A percentile compares a stretch with the other conserved stretches of the same genome.
phyloP scores from a whole-genome alignment of 2,329 filamentous ascomycete genomes.

The Penicillium janthinellum region DNA sequence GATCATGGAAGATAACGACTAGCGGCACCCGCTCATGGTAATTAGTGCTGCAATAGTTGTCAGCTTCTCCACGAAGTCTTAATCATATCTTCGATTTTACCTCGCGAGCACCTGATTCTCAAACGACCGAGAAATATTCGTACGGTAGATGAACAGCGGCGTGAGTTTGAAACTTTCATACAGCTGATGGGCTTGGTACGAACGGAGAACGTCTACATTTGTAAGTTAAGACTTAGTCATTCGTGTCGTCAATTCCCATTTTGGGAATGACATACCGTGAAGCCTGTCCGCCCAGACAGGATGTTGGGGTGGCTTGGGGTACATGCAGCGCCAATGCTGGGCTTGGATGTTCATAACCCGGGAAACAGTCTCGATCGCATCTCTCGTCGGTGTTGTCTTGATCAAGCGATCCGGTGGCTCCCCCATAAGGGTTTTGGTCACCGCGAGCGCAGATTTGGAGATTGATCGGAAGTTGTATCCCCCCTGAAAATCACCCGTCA shows the following conservation, averaged over 20 bases:
- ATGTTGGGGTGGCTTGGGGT: conserved; percentile 57
- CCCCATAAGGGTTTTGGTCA: conserved; percentile 91
- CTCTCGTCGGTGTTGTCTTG: conserved; percentile 50
- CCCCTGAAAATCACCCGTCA: conserved; percentile 50
- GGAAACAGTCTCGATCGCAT: conserved; percentile 59
- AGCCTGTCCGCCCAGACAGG: conserved; percentile 56
- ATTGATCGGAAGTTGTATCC: conserved; percentile 95
- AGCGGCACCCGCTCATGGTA: conserved; percentile 68
- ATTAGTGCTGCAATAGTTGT: conserved; percentile 53
- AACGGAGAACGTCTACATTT: conserved; percentile 68
- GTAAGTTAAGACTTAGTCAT: conserved; percentile 7
- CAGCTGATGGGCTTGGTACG: conserved; percentile 72
- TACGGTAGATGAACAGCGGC: conserved; percentile 75
- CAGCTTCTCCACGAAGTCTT: neutral
- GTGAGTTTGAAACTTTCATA: conserved; percentile 76
- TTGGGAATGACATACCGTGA: conserved; percentile 52
- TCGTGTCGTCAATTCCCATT: neutral
- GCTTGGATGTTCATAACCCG: conserved; percentile 62
- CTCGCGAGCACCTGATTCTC: conserved; percentile 86
- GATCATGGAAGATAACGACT: conserved; percentile 87
- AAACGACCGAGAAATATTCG: conserved; percentile 72
- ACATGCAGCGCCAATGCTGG: conserved; percentile 84
- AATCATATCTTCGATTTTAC: conserved; percentile 36
- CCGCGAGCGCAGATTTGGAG: conserved; percentile 85
- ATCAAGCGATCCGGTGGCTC: conserved; percentile 73